Evolutionary conservation across 441 rosid genomes (phyloP), one percentile per base, ranked within the genome.

Genomic region (Erodium moschatum): DNA sequence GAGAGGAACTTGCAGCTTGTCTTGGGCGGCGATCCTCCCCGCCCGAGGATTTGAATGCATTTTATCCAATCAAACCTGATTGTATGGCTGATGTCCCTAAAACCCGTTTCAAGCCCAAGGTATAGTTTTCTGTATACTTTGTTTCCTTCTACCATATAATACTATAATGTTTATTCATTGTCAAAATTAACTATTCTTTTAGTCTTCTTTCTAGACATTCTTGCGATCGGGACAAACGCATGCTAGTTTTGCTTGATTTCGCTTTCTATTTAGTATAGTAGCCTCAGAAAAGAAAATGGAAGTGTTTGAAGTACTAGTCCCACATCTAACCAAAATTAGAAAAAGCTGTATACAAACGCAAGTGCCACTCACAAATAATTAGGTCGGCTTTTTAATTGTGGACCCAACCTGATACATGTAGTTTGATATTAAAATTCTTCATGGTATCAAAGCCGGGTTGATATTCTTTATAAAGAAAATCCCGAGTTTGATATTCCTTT

Each of bases 51-150:
- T 77, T 86, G 75, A 86, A 85, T 44, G 82, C 81, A 70, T 87
- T 84, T 81, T 89, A 81, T 82, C 98, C 89, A n/a, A 75, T 86
- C 67, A 77, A 92, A 73, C 83, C 87, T 13, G 98, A 86, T 76
- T 89, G 85, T 76, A 65, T 67, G 77, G 79, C 85, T 4, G 89
- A 85, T 13, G 82, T 80, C 69, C 94, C 94, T 16, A 86, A 81
- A 84, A 74, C 84, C 72, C 86, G 90, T 64, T 92, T 90, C 70
- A 90, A 73, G 82, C 78, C 86, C 64, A 73, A 87, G 86, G 98
- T 92, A 33, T 52, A 69, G 6, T 60, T 76, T 29, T 19, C 42
- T 24, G 3, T 66, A 16, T 63, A 33, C 52, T n/a, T 65, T 63
- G 16, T 19, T 20, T 33, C 15, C 27, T 29, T 38, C 44, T 38